phyloP scores from a whole-genome alignment of 116 monocot species.

The Trichopus zeylanicus region DNA sequence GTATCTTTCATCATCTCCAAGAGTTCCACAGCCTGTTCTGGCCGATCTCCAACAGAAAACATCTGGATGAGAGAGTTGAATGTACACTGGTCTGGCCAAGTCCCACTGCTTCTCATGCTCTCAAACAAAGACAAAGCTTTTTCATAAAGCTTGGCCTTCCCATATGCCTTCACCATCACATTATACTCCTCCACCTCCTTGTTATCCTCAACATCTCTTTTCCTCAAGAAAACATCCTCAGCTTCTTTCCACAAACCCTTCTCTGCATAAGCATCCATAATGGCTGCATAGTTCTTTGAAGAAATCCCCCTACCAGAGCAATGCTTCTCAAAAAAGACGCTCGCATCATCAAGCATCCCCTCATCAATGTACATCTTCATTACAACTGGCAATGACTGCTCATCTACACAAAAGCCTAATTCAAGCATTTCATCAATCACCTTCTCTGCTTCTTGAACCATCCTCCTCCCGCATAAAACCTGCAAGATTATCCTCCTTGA shows the following conservation, averaged over 20 bases:
- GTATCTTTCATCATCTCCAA: conserved; percentile 40
- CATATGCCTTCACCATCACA: conserved; percentile 87
- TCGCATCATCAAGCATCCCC: conserved; percentile 50
- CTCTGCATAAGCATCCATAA: conserved; percentile 74
- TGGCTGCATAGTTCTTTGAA: conserved; percentile 61
- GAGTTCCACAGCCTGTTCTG: conserved; percentile 37
- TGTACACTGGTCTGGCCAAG: conserved; percentile 70
- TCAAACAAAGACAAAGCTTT: conserved; percentile 58
- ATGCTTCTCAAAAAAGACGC: conserved; percentile 45
- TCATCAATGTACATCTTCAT: conserved; percentile 59
- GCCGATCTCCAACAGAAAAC: conserved; percentile 46
- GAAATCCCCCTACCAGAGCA: conserved; percentile 36
- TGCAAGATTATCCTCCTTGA: conserved; percentile 57
- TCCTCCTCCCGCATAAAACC: conserved; percentile 41
- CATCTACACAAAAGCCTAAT: conserved; percentile 28
- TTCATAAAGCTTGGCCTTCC: conserved; percentile 59
- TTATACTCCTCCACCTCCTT: conserved; percentile 62
- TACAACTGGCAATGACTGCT: conserved; percentile 59
- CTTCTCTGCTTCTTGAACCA: conserved; percentile 50
- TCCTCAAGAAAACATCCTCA: conserved; percentile 43
- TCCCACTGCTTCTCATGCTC: conserved; percentile 46
- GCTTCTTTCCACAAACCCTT: conserved; percentile 72
- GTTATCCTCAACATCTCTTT: conserved; percentile 14
- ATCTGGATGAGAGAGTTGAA: conserved; percentile 84
- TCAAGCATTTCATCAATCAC: conserved; percentile 45